Evolutionary conservation across 2,329 filamentous ascomycete genomes (phyloP), one percentile per base, ranked within the genome.

Genomic region (Didymella pinodella): DNA sequence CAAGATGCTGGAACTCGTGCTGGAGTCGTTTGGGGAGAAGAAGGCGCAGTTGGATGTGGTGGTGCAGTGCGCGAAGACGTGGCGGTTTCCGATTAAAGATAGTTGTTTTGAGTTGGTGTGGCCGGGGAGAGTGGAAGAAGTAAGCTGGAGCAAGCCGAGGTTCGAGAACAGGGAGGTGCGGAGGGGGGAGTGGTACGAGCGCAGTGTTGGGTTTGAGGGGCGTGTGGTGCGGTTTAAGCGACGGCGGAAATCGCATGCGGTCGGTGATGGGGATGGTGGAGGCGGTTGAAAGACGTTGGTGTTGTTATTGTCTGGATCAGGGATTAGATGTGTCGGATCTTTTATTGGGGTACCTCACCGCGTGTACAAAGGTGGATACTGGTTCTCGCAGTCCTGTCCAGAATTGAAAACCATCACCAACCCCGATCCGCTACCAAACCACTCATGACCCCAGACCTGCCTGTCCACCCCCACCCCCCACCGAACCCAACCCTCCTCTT

Each of bases 11-110:
- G 59, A 65, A 14, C 50, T 73, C 6, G 63, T 74, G 10, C 48
- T 75, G 4, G 67, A 75, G 56, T 73, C 66, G 3, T 76, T 70
- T 49, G 45, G 26, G 18, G 45, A 45, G 2, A 76, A 75, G 55
- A 59, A 56, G 22, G 18, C 34, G 0, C 70, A 72, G 48, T 45
- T 76, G 2, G 69, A 76, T 14, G 52, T 8, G 1, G 68, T 75
- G 4, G 48, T 68, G 0, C 63, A 71, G 22, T 74, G 70, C 59
- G 69, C 70, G 12, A 69, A 67, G 60, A 70, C 63, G 7, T 76
- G 72, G 72, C 62, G 20, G 16, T 76, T 75, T 52, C 65, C 64
- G 8, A 29, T 71, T 4, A 31, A 56, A 6, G 53, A 50, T 8
- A 45, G 44, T 4, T 28, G 31, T 3, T 60, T 40, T 20, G 62